A percentile compares a stretch with the other conserved stretches of the same genome.
phyloP scores from a whole-genome alignment of 176 grass and related monocot genomes.

The Oryza glaberrima region DNA sequence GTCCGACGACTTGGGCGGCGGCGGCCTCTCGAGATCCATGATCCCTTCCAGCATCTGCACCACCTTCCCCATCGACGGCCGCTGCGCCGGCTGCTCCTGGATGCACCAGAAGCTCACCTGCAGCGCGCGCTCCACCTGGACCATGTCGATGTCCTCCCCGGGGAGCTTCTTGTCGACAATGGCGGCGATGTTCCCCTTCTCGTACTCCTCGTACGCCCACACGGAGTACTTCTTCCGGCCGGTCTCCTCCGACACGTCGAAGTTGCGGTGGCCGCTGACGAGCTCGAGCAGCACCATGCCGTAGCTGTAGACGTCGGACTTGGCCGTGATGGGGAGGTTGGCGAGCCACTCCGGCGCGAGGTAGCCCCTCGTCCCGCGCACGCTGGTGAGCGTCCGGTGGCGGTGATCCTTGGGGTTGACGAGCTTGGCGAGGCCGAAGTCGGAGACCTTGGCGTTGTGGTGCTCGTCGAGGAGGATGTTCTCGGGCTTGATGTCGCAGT shows the following conservation, averaged over 20 bases:
- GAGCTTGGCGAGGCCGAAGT: slow-evolving; percentile 94
- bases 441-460: slow-evolving; percentile 89
- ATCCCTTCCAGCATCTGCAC: slow-evolving; percentile 99
- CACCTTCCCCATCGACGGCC: slow-evolving; percentile 92
- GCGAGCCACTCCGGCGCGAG: slow-evolving; percentile 95
- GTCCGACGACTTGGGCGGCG: slow-evolving; percentile 72
- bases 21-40: slow-evolving; percentile 77
- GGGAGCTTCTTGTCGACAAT: slow-evolving; percentile 59
- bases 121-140: slow-evolving; percentile 65
- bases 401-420: slow-evolving; percentile 90
- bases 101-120: slow-evolving; percentile 98
- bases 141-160: slow-evolving; percentile 66
- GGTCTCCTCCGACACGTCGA: slow-evolving; percentile 80
- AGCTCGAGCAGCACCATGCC: slow-evolving; percentile 97
- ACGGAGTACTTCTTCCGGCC: slow-evolving; percentile 79
- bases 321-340: slow-evolving; percentile 90
- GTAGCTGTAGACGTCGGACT: slow-evolving; percentile 96
- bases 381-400: slow-evolving; percentile 79
- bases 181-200: slow-evolving; percentile 50
- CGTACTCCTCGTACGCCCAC: slow-evolving; percentile 94
- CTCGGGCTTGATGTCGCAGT: slow-evolving; percentile 98
- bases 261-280: slow-evolving; percentile 81
- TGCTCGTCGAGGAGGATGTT: slow-evolving; percentile 95
- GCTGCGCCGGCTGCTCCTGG: slow-evolving; percentile 91
- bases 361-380: slow-evolving; percentile 86